A percentile compares a stretch with the other conserved stretches of the same genome.
These are phyloP conservation scores for Trypanosoma melophagium DNA, from an alignment of 208 protist genomes.

Conservation along the genomic window DNA sequence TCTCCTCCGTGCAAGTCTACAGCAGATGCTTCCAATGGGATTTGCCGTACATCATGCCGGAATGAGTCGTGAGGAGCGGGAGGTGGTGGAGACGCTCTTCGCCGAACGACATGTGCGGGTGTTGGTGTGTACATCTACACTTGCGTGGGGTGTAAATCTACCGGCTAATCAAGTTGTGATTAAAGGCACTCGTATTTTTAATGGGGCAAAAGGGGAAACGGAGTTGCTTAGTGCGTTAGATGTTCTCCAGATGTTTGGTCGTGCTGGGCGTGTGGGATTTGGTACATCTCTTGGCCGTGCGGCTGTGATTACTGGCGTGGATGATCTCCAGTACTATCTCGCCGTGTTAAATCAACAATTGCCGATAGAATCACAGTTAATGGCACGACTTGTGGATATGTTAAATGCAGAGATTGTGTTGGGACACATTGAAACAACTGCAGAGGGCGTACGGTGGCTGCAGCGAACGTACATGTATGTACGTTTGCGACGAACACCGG, in stretches of 20 bases:
- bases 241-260: conserved; percentile 99
- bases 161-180: conserved; percentile 99
- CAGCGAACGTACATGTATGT: conserved; percentile 98
- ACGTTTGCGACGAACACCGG: conserved; percentile 96
- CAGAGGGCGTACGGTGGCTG: conserved; percentile 98
- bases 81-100: conserved; percentile 98
- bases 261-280: conserved; percentile 96
- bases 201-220: conserved; percentile 94
- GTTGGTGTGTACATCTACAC: conserved; percentile 98
- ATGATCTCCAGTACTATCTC: conserved; percentile 98
- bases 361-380: conserved; percentile 99
- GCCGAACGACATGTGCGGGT: conserved; percentile 94
- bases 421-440: conserved; percentile 92
- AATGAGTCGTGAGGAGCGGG: conserved; percentile 93
- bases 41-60: conserved; percentile 99
- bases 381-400: conserved; percentile 95
- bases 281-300: conserved; percentile 95
- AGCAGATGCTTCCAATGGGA: conserved; percentile 92
- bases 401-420: conserved; percentile 99
- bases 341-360: conserved; percentile 98
- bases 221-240: conserved; percentile 97
- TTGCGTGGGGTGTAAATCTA: conserved; percentile 99
- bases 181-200: conserved; percentile 99
- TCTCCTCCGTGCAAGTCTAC: conserved; percentile 48
- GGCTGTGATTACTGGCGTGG: conserved; percentile 95